Conservation (phyloP, 805 yeast species). For the Vanderwaltozyma tropicalis region DNA sequence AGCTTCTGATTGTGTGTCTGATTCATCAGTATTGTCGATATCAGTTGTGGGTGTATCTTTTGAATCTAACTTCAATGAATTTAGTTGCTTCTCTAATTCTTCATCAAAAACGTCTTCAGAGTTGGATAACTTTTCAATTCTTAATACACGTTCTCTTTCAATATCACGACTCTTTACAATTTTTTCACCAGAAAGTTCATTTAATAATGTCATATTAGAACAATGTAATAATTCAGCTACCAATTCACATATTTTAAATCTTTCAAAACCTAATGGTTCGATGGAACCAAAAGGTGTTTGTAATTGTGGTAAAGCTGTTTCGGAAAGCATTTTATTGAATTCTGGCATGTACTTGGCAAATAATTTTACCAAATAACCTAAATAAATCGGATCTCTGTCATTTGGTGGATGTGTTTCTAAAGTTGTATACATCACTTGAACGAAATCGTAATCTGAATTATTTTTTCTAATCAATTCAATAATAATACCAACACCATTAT, state of each 20-base stretch:
- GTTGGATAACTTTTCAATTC: slow-evolving; percentile 4
- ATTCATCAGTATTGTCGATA: background rate
- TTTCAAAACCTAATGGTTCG: slow-evolving; percentile 83
- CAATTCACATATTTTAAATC: slow-evolving; percentile 85
- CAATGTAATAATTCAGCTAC: slow-evolving; percentile 93
- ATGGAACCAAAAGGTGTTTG: slow-evolving; percentile 42
- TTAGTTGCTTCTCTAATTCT: slow-evolving; percentile 1
- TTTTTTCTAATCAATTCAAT: slow-evolving; percentile 92
- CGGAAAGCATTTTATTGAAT: slow-evolving; percentile 52
- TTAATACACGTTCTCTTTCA: slow-evolving; percentile 34
- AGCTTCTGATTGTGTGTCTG: background rate
- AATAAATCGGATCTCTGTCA: slow-evolving; percentile 82
- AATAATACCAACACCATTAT: slow-evolving; percentile 89
- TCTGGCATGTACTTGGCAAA: slow-evolving; percentile 64
- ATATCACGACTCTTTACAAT: slow-evolving; percentile 62
- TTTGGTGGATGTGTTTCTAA: slow-evolving; percentile 87
- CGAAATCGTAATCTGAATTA: slow-evolving; percentile 88
- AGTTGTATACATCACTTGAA: slow-evolving; percentile 74
- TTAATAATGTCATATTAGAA: slow-evolving; percentile 86
- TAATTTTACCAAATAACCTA: slow-evolving; percentile 73
- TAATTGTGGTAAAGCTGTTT: slow-evolving; percentile 27
- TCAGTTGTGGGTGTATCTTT: slow-evolving; percentile 2
- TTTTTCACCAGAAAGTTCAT: slow-evolving; percentile 61
- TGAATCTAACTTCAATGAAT: slow-evolving; percentile 3
- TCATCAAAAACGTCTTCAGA: slow-evolving; percentile 2